phyloP scores from a whole-genome alignment of 2,329 filamentous ascomycete genomes.

The Immersiporthe knoxdaviesiana region DNA sequence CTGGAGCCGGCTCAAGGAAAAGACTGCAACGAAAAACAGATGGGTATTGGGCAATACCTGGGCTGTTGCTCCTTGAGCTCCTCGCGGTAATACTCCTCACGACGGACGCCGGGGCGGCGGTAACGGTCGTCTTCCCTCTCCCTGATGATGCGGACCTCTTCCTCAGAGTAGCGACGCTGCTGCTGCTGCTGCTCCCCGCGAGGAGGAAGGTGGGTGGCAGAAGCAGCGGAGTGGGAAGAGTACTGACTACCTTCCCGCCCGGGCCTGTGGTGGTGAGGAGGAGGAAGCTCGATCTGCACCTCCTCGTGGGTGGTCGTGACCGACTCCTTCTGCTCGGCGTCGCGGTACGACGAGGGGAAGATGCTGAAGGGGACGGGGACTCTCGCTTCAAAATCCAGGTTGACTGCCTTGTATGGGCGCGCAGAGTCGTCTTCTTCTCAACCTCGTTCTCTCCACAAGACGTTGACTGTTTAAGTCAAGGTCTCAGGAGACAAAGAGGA shows the following conservation, averaged over 20 bases:
- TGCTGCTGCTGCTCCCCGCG: constrained; percentile 59
- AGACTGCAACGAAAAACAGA: constrained; percentile 27
- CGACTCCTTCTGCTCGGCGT: constrained; percentile 52
- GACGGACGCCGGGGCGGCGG: constrained; percentile 70
- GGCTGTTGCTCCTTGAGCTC: constrained; percentile 44
- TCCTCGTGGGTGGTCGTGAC: constrained; percentile 75
- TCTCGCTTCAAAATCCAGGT: constrained; percentile 99
- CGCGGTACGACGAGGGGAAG: constrained; percentile 92
- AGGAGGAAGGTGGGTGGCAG: constrained; percentile 65
- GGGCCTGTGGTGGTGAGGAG: constrained; percentile 73
- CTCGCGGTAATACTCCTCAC: constrained; percentile 54
- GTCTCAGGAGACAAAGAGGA: constrained; percentile 56
- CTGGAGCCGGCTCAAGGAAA: constrained; percentile 28
- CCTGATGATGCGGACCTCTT: constrained; percentile 82
- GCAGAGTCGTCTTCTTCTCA: constrained; percentile 49
- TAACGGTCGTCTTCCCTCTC: constrained; percentile 77
- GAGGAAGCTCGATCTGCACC: constrained; percentile 76
- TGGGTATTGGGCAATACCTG: constrained; percentile 30
- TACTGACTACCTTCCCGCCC: constrained; percentile 92
- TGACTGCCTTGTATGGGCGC: constrained; percentile 73
- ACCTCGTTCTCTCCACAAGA: constrained; percentile 44
- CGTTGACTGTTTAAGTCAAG: constrained; percentile 33
- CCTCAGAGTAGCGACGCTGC: constrained; percentile 70
- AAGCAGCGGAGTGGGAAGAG: constrained; percentile 68
- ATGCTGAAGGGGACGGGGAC: constrained; percentile 99